Base-by-base conservation (phyloP, 192 early-diverging fungal genomes). In the Umbelopsis sp. region DNA sequence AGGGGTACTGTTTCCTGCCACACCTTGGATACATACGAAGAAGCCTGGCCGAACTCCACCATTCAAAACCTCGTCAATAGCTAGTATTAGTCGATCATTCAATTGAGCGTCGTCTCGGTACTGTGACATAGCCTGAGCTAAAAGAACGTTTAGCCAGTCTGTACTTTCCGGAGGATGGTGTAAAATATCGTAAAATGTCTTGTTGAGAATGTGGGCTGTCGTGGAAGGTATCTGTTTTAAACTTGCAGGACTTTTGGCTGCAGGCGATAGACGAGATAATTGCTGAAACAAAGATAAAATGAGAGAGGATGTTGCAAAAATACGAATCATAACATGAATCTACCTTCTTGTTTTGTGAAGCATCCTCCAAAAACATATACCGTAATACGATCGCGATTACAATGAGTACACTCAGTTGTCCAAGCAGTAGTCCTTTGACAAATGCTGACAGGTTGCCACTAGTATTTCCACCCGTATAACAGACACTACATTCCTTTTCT, bases 111-210 rank as follows among this genome's bases (percentile, higher is more conserved):
- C 92, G 46, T 87, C 85, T 35, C 94, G 75, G 72, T 91, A 94
- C 44, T 87, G 85, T 25, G 87, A 80, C 51, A 96, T 89, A 3
- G 87, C 80, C 74, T 95, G 92, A 11, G 89, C 94, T 21, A 94
- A 45, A 27, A 96, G 49, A 3, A 95, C 91, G 71, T 92, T 95
- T 46, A 95, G 79, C 94, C 94, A 96, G 46, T 92, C 92, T 27
- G 88, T 86, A 21, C 90, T 86, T 74, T 96, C 94, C 1, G 85
- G 82, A 18, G 79, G 69, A 41, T 85, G 86, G 49, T 84, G 79
- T 23, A 81, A 67, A 21, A 84, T 52, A 64, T 89, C 85, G 66
- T 89, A 86, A 21, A 84, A 78, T 12, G 82, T 88, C 49, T 86
- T 88, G 12, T 87, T 85, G 47, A 86, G 71, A 58, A 88, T 86